Evolutionary conservation across 306 rosid genomes (phyloP), one percentile per base, ranked within the genome.

Genomic region (Rosa persica): DNA sequence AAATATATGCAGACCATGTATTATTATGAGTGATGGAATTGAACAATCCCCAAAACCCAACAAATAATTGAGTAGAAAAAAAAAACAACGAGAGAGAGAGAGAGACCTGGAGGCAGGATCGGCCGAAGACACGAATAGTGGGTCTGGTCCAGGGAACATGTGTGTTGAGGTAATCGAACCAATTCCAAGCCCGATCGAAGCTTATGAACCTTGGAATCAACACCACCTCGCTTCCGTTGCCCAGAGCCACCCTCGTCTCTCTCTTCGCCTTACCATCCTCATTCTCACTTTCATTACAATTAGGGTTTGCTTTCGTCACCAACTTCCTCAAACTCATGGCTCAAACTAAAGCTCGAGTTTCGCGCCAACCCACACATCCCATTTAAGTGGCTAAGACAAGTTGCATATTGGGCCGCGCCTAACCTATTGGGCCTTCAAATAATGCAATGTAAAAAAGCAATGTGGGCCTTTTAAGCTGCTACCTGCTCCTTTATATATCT

Each of bases 121-220:
- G 87, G 5, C 93, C 98, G 70, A 88, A 91, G 80, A 95, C 98
- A 46, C 89, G 96, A 87, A 92, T 71, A 81, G 92, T 91, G 73
- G 98, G 98, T 81, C 96, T 75, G 76, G 90, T 91, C 98, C 98
- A 95, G 8, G 95, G 93, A 57, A 95, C 88, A 9, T 84, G 70
- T 0, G 78, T 81, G 79, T 91, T 73, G 79, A 95, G 95, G 49
- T 85, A 91, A 84, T 91, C 76, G 83, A 92, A 92, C 90, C 90
- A 92, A 2, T 74, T 76, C 98, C 97, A 94, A 19, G 97, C 88
- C 23, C 86, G 88, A 52, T 86, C 90, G 27, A 62, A 89, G 80
- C 88, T 81, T 19, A 84, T 15, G 65, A 95, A 79, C 72, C 90
- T 88, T 52, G 75, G 84, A 44, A 92, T 76, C 79, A 87, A 84